phyloP scores from a whole-genome alignment of 2,329 filamentous ascomycete genomes.

The Epicoccum nigrum region DNA sequence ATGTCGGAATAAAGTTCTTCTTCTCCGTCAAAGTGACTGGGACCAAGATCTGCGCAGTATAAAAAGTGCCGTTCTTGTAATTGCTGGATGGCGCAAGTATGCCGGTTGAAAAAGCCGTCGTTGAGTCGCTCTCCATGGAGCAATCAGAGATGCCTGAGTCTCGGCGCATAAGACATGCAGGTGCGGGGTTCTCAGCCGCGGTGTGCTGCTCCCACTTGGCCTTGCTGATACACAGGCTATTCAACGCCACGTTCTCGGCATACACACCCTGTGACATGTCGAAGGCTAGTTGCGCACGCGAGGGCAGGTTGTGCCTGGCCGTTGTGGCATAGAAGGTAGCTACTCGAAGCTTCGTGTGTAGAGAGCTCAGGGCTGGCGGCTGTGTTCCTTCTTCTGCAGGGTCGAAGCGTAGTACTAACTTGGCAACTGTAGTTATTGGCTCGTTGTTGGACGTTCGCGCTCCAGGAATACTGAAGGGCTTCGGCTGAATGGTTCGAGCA shows the following conservation, averaged over 20 bases:
- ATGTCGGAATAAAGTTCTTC: slow-evolving; percentile 70
- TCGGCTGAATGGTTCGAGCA: slow-evolving; percentile 64
- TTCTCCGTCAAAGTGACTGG: slow-evolving; percentile 66
- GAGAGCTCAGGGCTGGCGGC: slow-evolving; percentile 60
- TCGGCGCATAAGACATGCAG: slow-evolving; percentile 39
- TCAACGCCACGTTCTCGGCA: slow-evolving; percentile 59
- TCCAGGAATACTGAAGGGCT: slow-evolving; percentile 58
- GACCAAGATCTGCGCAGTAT: slow-evolving; percentile 67
- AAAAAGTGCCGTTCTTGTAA: slow-evolving; percentile 58
- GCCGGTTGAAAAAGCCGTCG: slow-evolving; percentile 30
- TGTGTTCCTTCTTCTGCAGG: slow-evolving; percentile 55
- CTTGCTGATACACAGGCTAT: slow-evolving; percentile 62
- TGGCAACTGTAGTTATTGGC: slow-evolving; percentile 61
- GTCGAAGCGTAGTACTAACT: slow-evolving; percentile 66
- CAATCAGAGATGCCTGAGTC: slow-evolving; percentile 51
- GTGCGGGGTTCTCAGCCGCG: slow-evolving; percentile 38
- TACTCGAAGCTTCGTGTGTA: slow-evolving; percentile 63
- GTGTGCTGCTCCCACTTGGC: slow-evolving; percentile 62
- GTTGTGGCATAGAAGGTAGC: slow-evolving; percentile 62
- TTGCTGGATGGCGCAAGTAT: slow-evolving; percentile 45
- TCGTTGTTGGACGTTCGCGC: slow-evolving; percentile 45
- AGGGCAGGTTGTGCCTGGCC: slow-evolving; percentile 59
- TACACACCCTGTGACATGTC: slow-evolving; percentile 60
- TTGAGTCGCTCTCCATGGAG: slow-evolving; percentile 30
- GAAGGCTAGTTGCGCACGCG: slow-evolving; percentile 48